These are phyloP conservation scores for Rhynchosporium secalis DNA, from an alignment of 2,329 filamentous ascomycete species.

Conservation along the genomic window DNA sequence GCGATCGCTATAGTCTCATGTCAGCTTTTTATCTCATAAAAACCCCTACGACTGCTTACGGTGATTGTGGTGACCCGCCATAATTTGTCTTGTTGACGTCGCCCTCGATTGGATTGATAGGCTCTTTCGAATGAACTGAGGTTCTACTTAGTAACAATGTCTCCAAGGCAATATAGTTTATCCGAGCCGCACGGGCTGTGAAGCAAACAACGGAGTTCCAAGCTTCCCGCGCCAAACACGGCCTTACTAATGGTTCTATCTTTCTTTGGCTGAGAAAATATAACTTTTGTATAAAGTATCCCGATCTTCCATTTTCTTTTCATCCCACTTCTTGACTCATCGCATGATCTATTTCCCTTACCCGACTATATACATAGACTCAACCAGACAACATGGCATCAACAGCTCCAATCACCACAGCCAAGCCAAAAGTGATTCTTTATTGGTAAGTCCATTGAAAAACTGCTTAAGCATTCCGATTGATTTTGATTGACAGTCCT, in stretches of 20 bases:
- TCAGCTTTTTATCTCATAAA: conserved; percentile 23
- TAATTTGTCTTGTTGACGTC: conserved; percentile 38
- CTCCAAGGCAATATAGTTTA: not conserved
- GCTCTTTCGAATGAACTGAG: not conserved
- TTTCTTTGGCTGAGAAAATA: not conserved
- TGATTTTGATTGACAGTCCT: conserved; percentile 14
- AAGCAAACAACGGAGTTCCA: too few relatives aligned
- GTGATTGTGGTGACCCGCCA: conserved; percentile 51
- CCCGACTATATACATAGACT: not conserved
- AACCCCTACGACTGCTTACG: conserved; percentile 38
- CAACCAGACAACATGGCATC: conserved; percentile 2
- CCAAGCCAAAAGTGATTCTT: conserved; percentile 51
- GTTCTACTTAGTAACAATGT: too few relatives aligned
- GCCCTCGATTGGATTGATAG: conserved; percentile 22
- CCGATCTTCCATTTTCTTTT: not conserved
- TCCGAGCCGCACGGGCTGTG: not conserved
- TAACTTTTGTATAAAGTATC: not conserved
- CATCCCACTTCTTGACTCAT: not conserved
- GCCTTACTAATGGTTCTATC: not conserved
- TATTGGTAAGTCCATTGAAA: conserved; percentile 49
- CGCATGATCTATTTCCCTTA: not conserved
- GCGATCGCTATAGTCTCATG: conserved; percentile 31
- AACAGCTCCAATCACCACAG: conserved; percentile 18
- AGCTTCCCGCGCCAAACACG: not conserved
- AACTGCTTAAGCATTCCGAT: not conserved